Evolutionary conservation across 345 rosid species (phyloP), one percentile per base, ranked within the genome.

Genomic region (Anastatica hierochuntica): DNA sequence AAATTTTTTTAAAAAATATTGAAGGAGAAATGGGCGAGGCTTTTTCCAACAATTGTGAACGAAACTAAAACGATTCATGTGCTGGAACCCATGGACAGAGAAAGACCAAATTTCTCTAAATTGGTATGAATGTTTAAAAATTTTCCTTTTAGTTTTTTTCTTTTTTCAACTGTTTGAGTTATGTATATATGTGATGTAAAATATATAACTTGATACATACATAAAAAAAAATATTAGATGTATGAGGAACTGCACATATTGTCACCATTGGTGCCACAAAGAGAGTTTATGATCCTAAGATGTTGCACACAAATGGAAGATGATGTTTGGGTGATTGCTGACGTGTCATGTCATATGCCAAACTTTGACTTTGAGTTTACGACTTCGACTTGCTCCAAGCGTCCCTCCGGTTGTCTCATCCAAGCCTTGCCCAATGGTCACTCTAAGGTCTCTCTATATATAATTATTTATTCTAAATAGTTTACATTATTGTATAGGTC

Each of bases 361-460:
- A 68, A 67, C 20, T 23, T 44, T 34, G 48, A 20, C 30, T 16
- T 50, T 10, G 66, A 45, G 13, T 33, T 14, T 29, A 6, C n/a
- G 63, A 14, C 30, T 41, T 37, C 34, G 26, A 27, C 18, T 27
- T 60, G 70, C 43, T 75, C 79, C 82, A 85, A 66, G 74, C 84
- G 79, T 56, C 97, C 97, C 48, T 89, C 97, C 10, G 94, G 97
- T 38, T 78, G 81, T 44, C 68, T 89, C 73, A 83, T 89, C 43
- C 77, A 81, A 53, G 85, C 74, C 14, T 63, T 78, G 80, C 61
- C 78, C 31, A 39, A 76, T 70, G 85, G 78, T 19, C 57, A 10
- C 60, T 83, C 78, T 50, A 75, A 72, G 79, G 97, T 84, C 33
- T 10, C 38, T 37, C 23, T 30, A 18, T 13, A 29, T 29, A 6